These are phyloP conservation scores for Microsporum ferrugineum DNA, from an alignment of 2,329 filamentous ascomycete species.

Conservation along the genomic window DNA sequence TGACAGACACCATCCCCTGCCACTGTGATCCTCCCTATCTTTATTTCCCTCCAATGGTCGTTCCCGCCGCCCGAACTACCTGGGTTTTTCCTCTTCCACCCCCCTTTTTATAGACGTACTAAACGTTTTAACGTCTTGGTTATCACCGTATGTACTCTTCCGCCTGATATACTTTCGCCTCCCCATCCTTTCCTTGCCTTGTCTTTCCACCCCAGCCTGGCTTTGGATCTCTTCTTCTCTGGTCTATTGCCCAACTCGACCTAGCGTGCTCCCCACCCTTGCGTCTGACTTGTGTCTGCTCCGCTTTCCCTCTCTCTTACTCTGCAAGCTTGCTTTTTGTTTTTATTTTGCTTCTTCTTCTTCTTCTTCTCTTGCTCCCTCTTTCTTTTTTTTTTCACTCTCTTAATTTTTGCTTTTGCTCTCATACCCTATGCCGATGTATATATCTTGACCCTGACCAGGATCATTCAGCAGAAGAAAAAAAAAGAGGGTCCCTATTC, in stretches of 20 bases:
- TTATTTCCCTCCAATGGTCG: not conserved
- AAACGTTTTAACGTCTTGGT: slow-evolving; percentile 4
- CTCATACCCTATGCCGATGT: slow-evolving; percentile 1
- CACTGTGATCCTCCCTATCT: not conserved
- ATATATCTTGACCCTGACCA: slow-evolving; percentile 6
- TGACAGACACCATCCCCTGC: not conserved
- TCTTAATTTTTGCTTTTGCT: not conserved
- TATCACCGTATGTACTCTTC: not conserved
- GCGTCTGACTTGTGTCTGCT: slow-evolving; percentile 1
- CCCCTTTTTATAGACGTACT: not conserved
- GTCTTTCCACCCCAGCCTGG: slow-evolving; percentile 4
- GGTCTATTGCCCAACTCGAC: slow-evolving; percentile 3
- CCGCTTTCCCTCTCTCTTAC: not conserved
- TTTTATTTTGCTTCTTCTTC: not conserved
- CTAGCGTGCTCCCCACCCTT: not conserved
- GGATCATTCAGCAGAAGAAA: slow-evolving; percentile 1
- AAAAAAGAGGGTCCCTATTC: slow-evolving; percentile 7
- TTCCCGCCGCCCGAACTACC: not conserved
- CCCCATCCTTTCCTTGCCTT: slow-evolving; percentile 5
- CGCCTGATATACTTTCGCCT: slow-evolving; percentile 6
- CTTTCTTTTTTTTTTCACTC: not conserved
- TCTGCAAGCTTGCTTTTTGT: not conserved
- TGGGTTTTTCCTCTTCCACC: not conserved
- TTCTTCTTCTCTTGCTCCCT: not conserved
- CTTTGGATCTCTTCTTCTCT: slow-evolving; percentile 1